Base-by-base conservation (phyloP, 169 alveolate species). In the Cryptosporidium tyzzeri region DNA sequence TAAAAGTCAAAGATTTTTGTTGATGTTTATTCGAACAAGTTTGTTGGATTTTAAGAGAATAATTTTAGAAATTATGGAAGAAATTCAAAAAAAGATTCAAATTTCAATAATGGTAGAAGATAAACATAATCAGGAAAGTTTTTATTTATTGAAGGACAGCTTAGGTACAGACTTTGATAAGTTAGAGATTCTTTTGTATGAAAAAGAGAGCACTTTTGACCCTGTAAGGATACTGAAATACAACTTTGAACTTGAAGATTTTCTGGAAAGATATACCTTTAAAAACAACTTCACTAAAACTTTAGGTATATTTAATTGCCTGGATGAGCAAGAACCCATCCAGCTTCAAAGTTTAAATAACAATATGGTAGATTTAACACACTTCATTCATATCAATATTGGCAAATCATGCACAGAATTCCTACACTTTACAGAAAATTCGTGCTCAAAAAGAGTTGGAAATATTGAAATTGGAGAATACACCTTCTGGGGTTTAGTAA, bases 401-500 rank as follows among this genome's bases (percentile, higher is more conserved):
- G 86, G 68, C 7, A 73, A 59, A 26, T 53, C 55, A 18, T 59
- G 37, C 12, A 73, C 86, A 21, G 70, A 73, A 1, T 73, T 53
- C 37, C 68, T 51, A 0, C 86, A 73, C 5, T 53, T 55, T 73
- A 45, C 21, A 23, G 71, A 58, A 37, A 29, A 37, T 4, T 44
- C 58, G 0, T 45, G 23, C 51, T 31, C 53, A 23, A 53, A 71
- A 51, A 10, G 6, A 21, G 70, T 80, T 29, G 89, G 89, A 44
- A n/a, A 18, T 5, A 61, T 59, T 12, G 73, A 62, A 44, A 80
- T 80, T 12, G 89, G 89, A 21, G 89, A 80, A 26, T 80, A 59
- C 41, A 39, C 89, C 3, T 39, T 80, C 59, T 62, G 71, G 74
- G 75, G 75, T 45, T 26, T 80, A 4, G n/a, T n/a, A 23, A 80